Evolutionary conservation across 495 filamentous ascomycete genomes (phyloP).

Genomic region (Elasticomyces elasticus): DNA sequence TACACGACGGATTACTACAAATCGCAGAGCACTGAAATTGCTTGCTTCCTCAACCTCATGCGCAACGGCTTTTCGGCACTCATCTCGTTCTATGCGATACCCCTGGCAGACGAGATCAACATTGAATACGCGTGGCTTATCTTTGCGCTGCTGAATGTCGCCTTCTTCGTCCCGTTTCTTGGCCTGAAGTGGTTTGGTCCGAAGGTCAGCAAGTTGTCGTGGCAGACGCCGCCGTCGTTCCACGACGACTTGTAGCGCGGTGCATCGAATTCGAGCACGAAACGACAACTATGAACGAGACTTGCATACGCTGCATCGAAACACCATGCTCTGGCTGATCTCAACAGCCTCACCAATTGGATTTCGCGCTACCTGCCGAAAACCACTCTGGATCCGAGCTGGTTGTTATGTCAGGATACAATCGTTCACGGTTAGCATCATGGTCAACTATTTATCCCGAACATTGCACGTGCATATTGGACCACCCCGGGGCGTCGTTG

Average conservation of each 20-base stretch:
- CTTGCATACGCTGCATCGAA: too few species aligned
- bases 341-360: too few species aligned
- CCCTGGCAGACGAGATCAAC: constrained; percentile 12
- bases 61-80: constrained; percentile 14
- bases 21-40: constrained; percentile 14
- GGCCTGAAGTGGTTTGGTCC: constrained; percentile 5
- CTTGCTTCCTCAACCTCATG: constrained; percentile 9
- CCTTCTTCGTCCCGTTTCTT: constrained; percentile 8
- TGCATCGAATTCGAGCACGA: too few species aligned
- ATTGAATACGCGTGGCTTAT: constrained; percentile 20
- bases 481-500: too few species aligned
- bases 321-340: too few species aligned
- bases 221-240: not conserved
- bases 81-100: constrained; percentile 20
- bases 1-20: constrained; percentile 21
- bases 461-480: too few species aligned
- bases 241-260: not conserved
- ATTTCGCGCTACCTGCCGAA: too few species aligned
- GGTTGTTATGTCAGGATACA: too few species aligned
- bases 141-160: constrained; percentile 13
- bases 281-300: too few species aligned
- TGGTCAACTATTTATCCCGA: too few species aligned
- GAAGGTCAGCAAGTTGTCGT: not conserved
- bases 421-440: too few species aligned
- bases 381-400: too few species aligned